phyloP scores from a whole-genome alignment of 805 yeast genomes.

The Pichia heedii region DNA sequence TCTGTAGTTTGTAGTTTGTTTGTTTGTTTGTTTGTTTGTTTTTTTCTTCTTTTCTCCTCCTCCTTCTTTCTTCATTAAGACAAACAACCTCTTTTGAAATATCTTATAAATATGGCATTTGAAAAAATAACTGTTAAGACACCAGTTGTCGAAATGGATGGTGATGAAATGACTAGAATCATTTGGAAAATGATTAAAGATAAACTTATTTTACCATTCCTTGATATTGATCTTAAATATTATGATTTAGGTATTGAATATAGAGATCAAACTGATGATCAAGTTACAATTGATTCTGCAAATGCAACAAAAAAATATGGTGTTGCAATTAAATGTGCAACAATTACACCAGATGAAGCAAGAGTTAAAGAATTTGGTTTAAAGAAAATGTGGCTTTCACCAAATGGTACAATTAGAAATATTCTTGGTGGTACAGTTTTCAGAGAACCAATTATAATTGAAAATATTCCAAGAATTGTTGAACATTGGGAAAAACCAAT shows the following conservation, averaged over 20 bases:
- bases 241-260: constrained; percentile 82
- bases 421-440: constrained; percentile 94
- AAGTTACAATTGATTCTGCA: constrained; percentile 86
- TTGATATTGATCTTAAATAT: constrained; percentile 82
- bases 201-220: constrained; percentile 73
- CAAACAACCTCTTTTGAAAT: neutral
- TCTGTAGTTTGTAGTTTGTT: too few species aligned
- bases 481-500: constrained; percentile 94
- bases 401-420: constrained; percentile 95
- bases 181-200: constrained; percentile 91
- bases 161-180: constrained; percentile 95
- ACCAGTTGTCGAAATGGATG: constrained; percentile 96
- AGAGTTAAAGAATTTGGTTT: constrained; percentile 84
- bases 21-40: too few species aligned
- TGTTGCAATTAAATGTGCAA: constrained; percentile 96
- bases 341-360: constrained; percentile 97
- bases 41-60: neutral
- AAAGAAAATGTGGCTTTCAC: constrained; percentile 96
- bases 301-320: constrained; percentile 79
- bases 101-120: constrained; percentile 13
- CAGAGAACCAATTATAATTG: constrained; percentile 90
- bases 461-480: constrained; percentile 77
- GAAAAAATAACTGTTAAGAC: constrained; percentile 67
- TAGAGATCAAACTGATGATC: constrained; percentile 81
- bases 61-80: too few species aligned